These are phyloP conservation scores for Cyberlindnera lachancei DNA, from an alignment of 805 yeast species.

Conservation along the genomic window DNA sequence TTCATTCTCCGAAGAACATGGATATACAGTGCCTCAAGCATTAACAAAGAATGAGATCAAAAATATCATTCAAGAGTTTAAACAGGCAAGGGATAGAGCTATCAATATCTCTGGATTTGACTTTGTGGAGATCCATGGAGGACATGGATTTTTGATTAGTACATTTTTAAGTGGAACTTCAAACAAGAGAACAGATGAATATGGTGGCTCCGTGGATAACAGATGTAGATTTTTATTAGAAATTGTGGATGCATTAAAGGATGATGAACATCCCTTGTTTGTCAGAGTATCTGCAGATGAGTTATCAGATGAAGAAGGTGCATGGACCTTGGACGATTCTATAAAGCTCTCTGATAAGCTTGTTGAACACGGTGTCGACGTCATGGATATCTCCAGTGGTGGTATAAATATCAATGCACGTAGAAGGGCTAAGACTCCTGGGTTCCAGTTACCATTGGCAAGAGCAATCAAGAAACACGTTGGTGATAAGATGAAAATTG, in stretches of 20 bases:
- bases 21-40: slow-evolving; percentile 30
- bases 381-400: slow-evolving; percentile 39
- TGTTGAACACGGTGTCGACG: slow-evolving; percentile 37
- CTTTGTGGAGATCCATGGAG: slow-evolving; percentile 27
- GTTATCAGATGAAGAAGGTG: slow-evolving; percentile 8
- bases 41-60: slow-evolving; percentile 36
- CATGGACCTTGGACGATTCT: slow-evolving; percentile 12
- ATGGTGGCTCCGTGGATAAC: slow-evolving; percentile 56
- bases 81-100: slow-evolving; percentile 41
- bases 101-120: slow-evolving; percentile 24
- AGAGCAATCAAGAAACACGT: slow-evolving; percentile 7
- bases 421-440: neutral
- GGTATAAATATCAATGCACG: slow-evolving; percentile 32
- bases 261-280: slow-evolving; percentile 33
- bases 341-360: slow-evolving; percentile 34
- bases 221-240: slow-evolving; percentile 43
- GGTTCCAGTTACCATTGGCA: slow-evolving; percentile 11
- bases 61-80: slow-evolving; percentile 34
- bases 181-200: slow-evolving; percentile 50
- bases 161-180: slow-evolving; percentile 37
- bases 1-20: slow-evolving; percentile 15
- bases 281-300: slow-evolving; percentile 13
- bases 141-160: slow-evolving; percentile 48
- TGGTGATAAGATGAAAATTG: slow-evolving; percentile 40
- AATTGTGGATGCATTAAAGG: slow-evolving; percentile 35